Evolutionary conservation across 2,329 filamentous ascomycete genomes (phyloP), one percentile per base, ranked within the genome.

Genomic region (Aspergillus awamori): DNA sequence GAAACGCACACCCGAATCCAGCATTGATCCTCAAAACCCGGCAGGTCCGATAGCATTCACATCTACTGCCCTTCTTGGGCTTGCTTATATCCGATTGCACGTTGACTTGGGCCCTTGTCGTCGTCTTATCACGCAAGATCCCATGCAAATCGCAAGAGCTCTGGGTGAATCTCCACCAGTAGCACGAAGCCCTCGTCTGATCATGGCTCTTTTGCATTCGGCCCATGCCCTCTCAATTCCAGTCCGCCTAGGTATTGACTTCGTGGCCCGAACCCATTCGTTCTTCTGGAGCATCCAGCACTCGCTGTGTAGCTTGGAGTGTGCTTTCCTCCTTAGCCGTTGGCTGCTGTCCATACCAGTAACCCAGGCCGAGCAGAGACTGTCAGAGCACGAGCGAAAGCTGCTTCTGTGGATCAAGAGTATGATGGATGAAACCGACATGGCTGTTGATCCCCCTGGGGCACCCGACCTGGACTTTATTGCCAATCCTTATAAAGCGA

Each of bases 211-310:
- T 2, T 69, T 85, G 3, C 82, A 85, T 65, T 81, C 81, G n/a
- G 80, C 81, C 0, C 82, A 85, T 60, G 82, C 82, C 11, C 74
- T 86, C 8, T 84, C 83, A 8, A 83, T 85, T 26, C 83, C 82
- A 0, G 81, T 85, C 3, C 77, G 82, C 43, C 75, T 85, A 8
- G 83, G 83, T 1, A 80, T 85, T 53, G 78, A 81, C 53, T 83
- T 83, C 54, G 82, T 85, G 39, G 82, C 83, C 3, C 76, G 77
- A 49, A 83, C 80, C 1, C 82, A 84, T 67, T 83, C 82, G 1
- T 81, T 83, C 58, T 82, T 83, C 67, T 85, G 83, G 83, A 82
- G 80, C 39, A 81, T 85, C 28, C 82, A 84, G 64, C 83, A 85
- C 65, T 82, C 82, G 1, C 72, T 85, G 5, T 84, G 81, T 70